phyloP scores from a whole-genome alignment of 2,329 filamentous ascomycete genomes.

The Colletotrichum tropicicola region DNA sequence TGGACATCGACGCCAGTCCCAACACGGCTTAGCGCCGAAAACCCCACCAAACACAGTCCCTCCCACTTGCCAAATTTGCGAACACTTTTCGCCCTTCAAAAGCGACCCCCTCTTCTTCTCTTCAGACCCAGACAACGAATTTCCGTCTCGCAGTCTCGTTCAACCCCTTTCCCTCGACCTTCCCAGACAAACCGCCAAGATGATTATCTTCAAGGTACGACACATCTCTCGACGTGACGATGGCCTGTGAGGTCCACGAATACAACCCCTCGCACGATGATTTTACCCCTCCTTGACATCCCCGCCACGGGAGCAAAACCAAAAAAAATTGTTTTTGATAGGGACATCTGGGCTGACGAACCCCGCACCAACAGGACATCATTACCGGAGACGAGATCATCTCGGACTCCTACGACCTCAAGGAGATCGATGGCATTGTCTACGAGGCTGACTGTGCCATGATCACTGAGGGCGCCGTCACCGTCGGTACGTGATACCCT shows the following conservation, averaged over 20 bases:
- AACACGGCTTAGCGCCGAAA: constrained; percentile 25
- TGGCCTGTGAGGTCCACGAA: not conserved
- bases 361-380: constrained; percentile 73
- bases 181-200: constrained; percentile 59
- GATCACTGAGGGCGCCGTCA: constrained; percentile 80
- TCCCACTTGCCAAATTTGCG: constrained; percentile 34
- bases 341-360: constrained; percentile 27
- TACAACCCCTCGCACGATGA: not conserved
- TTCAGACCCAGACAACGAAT: constrained; percentile 28
- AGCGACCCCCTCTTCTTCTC: constrained; percentile 25
- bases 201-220: constrained; percentile 78
- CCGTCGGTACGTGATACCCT: constrained; percentile 68
- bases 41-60: constrained; percentile 34
- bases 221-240: not conserved
- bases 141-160: constrained; percentile 33
- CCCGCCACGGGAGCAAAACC: not conserved
- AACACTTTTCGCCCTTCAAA: constrained; percentile 32
- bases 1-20: constrained; percentile 4
- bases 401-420: constrained; percentile 91
- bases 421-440: constrained; percentile 79
- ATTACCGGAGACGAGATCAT: constrained; percentile 93
- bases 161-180: constrained; percentile 40
- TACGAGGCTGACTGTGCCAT: constrained; percentile 94
- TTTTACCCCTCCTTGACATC: constrained; percentile 22
- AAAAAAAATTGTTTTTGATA: not conserved